Base-by-base conservation (phyloP, 2,329 filamentous ascomycete genomes). In the Pseudogymnoascus sp. region DNA sequence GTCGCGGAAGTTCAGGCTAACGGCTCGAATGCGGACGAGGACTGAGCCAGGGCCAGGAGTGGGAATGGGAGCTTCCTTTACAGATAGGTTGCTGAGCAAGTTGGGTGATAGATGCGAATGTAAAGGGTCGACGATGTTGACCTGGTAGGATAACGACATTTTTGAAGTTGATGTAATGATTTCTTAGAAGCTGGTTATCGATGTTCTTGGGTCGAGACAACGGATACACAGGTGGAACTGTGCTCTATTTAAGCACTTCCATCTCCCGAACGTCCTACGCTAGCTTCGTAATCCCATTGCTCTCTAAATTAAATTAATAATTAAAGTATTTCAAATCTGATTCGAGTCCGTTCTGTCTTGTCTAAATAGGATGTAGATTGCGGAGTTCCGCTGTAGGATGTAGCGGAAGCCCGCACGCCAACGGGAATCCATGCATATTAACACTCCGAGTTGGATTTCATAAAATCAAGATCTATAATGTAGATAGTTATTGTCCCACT, bases 41-140 rank as follows among this genome's bases (percentile, higher is more conserved):
- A 72, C 70, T 61, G 87, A 82, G 1, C 78, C 77, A 1, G 78
- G 73, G 15, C 77, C 76, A 0, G 81, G 79, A 0, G 69, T 65
- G 0, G 81, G 81, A 63, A 83, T 73, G 1, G 79, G 72, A 3
- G 70, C 76, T 36, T 79, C 75, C 1, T 72, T 70, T 27, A 78
- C 70, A 58, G 72, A 70, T 29, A 87, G 75, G 64, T 82, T 80
- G 59, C 83, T 80, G 21, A 87, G 68, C 39, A 42, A 45, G 40
- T 45, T 45, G 18, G 21, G 40, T 7, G 40, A 45, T 27, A 45
- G 21, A 45, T 45, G 40, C 1, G 40, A 45, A 8, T 27, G 40
- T 21, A 25, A 45, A 45, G 18, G 18, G 21, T 45, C 40, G 21
- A 45, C 6, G 5, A 45, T 13, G 40, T 45, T 27, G 21, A 45